Base-by-base conservation (phyloP, 108 stramenopile genomes). In the Nannochloropsis granulata region DNA sequence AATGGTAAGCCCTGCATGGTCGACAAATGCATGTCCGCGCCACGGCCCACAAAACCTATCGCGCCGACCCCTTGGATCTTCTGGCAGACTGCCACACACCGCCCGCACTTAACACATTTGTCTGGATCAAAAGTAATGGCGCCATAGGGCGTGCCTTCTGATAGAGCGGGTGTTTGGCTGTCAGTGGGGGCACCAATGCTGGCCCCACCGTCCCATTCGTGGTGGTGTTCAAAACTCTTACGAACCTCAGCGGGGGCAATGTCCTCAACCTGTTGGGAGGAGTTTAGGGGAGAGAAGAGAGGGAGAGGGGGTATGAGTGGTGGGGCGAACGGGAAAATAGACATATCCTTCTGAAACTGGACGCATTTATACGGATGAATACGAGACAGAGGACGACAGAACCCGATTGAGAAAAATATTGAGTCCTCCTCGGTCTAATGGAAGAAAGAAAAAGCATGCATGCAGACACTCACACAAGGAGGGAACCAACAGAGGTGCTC, bases 101-200 rank as follows among this genome's bases (percentile, higher is more conserved):
- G 84, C 13, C 90, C 90, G 45, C 90, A 90, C 71, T 90, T 88
- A 44, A 90, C 87, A n/a, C 90, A 90, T 82, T 90, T 90, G 12
- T 85, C 81, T 85, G 89, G 88, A n/a, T 90, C 90, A 24, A 88
- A 12, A 14, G 24, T 81, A 23, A 90, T 90, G 5, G 83, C 71
- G 21, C 84, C 84, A 23, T 80, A 87, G 12, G 90, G 85, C 71
- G 89, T 86, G 44, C 89, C 90, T 25, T 90, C 83, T 46, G 43
- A 25, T 14, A 79, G 56, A 16, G n/a, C n/a, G 21, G 56, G 56
- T 16, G 21, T n/a, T n/a, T 71, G 56, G 2, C 56, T 71, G 56
- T 71, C 56, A 16, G 56, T n/a, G n/a, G 56, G 21, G 9, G 56
- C 11, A n/a, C 21, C 56, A 71, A 71, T 71, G 56, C 56, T 71